Percentiles rank a stretch among this genome's conserved stretches.
phyloP scores from a whole-genome alignment of 2,329 filamentous ascomycete species.

The Nigrospora oryzae region DNA sequence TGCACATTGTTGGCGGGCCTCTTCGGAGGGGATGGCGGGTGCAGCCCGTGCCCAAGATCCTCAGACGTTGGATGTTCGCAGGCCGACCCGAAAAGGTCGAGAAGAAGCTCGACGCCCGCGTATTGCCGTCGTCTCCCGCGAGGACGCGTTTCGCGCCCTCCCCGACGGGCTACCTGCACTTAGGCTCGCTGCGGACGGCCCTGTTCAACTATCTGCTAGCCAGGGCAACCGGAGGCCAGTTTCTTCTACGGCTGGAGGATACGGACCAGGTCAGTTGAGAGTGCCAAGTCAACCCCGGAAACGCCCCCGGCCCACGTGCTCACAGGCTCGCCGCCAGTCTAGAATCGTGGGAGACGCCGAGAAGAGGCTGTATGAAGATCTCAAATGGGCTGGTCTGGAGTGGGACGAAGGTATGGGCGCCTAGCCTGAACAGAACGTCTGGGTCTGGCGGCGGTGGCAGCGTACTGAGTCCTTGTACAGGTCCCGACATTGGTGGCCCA shows the following conservation, averaged over 20 bases:
- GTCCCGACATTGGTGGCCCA: constrained; percentile 71
- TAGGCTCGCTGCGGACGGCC: constrained; percentile 85
- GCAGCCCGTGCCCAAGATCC: constrained; percentile 5
- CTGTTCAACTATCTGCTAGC: constrained; percentile 95
- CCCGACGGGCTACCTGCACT: constrained; percentile 85
- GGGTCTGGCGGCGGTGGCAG: background rate
- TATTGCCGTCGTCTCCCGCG: constrained; percentile 33
- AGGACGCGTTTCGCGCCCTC: constrained; percentile 91
- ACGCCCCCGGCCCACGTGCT: background rate
- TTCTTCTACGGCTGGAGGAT: constrained; percentile 86
- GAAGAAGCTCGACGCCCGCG: background rate
- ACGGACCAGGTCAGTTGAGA: constrained; percentile 67
- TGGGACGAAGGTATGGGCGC: constrained; percentile 75
- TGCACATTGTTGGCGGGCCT: background rate
- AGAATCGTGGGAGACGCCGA: constrained; percentile 77
- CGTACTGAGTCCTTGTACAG: constrained; percentile 27
- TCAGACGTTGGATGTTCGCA: constrained; percentile 17
- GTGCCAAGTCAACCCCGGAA: no score
- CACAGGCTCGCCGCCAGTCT: constrained; percentile 42
- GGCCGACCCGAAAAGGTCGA: constrained; percentile 10
- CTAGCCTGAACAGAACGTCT: background rate
- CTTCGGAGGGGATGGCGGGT: background rate
- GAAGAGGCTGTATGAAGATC: constrained; percentile 64
- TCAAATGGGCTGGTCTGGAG: constrained; percentile 79
- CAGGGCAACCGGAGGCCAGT: constrained; percentile 78